These are phyloP conservation scores for Pyrus communis DNA, from an alignment of 306 rosid species.

Conservation along the genomic window DNA sequence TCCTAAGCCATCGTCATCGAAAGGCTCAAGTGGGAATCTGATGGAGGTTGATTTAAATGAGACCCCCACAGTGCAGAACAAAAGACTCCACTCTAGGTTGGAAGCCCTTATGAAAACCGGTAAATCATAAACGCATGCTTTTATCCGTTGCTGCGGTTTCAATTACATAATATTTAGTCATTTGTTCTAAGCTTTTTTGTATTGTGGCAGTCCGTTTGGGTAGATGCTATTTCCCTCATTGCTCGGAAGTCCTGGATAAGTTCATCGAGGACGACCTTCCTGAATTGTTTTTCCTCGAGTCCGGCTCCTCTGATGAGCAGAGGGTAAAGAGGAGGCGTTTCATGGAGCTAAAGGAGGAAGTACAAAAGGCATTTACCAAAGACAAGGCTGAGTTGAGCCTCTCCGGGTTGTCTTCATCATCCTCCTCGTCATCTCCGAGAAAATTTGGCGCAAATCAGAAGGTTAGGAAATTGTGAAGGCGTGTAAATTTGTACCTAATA, in stretches of 20 bases:
- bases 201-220: constrained; percentile 41
- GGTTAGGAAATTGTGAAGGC: constrained; percentile 5
- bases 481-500: constrained; percentile 14
- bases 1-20: constrained; percentile 13
- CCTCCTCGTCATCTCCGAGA: constrained; percentile 25
- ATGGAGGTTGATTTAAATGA: constrained; percentile 49
- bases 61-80: constrained; percentile 36
- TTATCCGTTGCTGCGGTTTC: background rate
- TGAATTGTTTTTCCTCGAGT: constrained; percentile 29
- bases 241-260: constrained; percentile 50
- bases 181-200: background rate
- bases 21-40: constrained; percentile 31
- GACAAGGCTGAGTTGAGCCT: constrained; percentile 35
- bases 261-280: constrained; percentile 42
- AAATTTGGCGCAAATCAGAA: constrained; percentile 14
- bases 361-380: constrained; percentile 40
- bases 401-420: constrained; percentile 25
- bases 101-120: constrained; percentile 45
- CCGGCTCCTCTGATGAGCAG: constrained; percentile 35
- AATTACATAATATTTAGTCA: background rate
- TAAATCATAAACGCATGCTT: background rate
- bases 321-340: constrained; percentile 34
- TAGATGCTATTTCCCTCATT: constrained; percentile 36
- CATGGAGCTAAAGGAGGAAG: constrained; percentile 42
- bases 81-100: constrained; percentile 38